Evolutionary conservation across 2,329 filamentous ascomycete genomes (phyloP).

Genomic region (Exophiala viscosa): DNA sequence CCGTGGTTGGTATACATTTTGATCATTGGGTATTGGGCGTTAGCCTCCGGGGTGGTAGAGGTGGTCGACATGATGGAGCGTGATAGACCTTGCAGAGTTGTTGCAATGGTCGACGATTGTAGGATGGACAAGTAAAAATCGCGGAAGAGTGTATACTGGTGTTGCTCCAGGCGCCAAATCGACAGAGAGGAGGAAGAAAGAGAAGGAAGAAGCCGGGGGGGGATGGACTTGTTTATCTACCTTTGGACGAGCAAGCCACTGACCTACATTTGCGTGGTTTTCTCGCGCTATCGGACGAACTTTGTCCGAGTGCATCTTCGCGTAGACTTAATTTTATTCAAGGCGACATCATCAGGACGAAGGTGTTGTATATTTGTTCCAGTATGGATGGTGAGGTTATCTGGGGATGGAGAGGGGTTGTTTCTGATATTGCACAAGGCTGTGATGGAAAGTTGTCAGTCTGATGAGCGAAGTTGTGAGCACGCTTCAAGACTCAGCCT

Average conservation of each 20-base stretch:
- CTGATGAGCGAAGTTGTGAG: constrained; percentile 17
- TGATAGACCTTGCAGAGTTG: no score
- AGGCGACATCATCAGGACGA: neutral
- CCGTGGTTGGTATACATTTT: constrained; percentile 66
- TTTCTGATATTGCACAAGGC: constrained; percentile 10
- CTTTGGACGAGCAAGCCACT: no score
- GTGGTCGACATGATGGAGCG: neutral
- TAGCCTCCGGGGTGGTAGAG: neutral
- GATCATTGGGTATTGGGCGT: constrained; percentile 45
- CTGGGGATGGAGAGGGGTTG: neutral
- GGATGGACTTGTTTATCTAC: no score
- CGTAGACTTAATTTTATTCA: neutral
- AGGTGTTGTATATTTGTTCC: neutral
- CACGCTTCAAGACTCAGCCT: neutral
- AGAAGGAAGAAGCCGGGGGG: no score
- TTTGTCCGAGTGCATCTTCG: no score
- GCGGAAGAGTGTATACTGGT: neutral
- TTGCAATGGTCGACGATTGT: neutral
- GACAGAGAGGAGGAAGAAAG: no score
- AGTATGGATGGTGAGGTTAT: neutral
- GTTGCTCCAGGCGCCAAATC: no score
- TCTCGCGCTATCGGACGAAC: neutral
- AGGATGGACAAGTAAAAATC: neutral
- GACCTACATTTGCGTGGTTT: neutral
- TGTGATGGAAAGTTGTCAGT: constrained; percentile 16